Base-by-base conservation (phyloP, 73 alveolate species). In the Blepharisma japonicum region DNA sequence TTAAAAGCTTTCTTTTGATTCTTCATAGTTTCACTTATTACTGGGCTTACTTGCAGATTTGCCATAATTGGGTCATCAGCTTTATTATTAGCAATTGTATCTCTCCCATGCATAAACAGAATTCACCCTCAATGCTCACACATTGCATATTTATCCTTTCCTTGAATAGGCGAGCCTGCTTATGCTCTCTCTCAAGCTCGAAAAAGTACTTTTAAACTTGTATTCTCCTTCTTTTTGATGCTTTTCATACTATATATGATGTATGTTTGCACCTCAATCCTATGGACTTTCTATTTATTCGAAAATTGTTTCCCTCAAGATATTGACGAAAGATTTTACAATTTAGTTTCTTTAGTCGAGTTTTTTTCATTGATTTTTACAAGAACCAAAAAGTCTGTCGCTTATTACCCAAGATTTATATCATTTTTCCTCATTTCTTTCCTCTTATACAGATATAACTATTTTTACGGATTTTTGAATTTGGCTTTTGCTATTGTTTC, bases 111-210 rank as follows among this genome's bases (percentile, higher is more conserved):
- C 39, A 8, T 61, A 14, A 14, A 14, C 47, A 61, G 23, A 8
- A 48, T 39, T 61, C 14, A n/a, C 39, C 47, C 14, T 14, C 14
- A 61, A 8, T 14, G 18, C 47, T 9, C 47, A 25, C 14, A 14
- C 47, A 61, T 61, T 20, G 47, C 23, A 2, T 61, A 14, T 61
- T 61, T 14, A n/a, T 61, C 74, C 2, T 61, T 61, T 25, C 74
- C 74, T 9, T 61, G 74, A 39, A 39, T 39, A 20, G 74, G 74
- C 14, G 47, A 61, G 47, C 74, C 74, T 18, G 74, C 74, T 25
- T 61, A 18, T 61, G 39, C 74, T 0, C 23, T 61, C 14, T 14
- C 47, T 14, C 14, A 61, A 8, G 46, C 38, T 25, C 47, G 74
- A 1, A 61, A 61, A 61, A 39, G 74, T 3, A 61, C 23, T 25